Evolutionary conservation across 495 filamentous ascomycete species (phyloP), one percentile per base, ranked within the genome.

Genomic region (Penicillium paxilli): DNA sequence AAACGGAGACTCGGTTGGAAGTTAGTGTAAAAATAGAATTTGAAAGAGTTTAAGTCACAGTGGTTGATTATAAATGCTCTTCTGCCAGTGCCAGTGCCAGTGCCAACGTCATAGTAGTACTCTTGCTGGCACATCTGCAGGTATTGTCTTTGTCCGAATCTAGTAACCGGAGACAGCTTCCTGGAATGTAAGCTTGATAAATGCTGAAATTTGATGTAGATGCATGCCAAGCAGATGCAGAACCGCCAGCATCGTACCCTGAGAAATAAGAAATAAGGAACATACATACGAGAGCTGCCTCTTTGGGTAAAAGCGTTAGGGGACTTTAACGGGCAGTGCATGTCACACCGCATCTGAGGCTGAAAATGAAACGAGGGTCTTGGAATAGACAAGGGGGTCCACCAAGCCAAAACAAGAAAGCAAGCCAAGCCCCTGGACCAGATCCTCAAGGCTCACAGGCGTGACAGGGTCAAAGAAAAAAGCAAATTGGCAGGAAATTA

Each of bases 271-370:
- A 32, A 10, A 14, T 32, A 32, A 32, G 30, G 30, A 12, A 1
- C 30, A 14, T 32, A 9, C n/a, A 3, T 10, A n/a, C n/a, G n/a
- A n/a, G n/a, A n/a, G n/a, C 30, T 32, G 11, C 10, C 5, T 10
- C 10, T 32, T 14, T 11, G 10, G 30, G 8, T 14, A 32, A 9
- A 32, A 32, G 4, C 11, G 10, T 32, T 38, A 38, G 14, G n/a
- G 11, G 14, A 38, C 8, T 14, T 38, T 16, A 38, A 38, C 35
- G 35, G 35, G 35, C 35, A 38, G 35, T 38, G 35, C 35, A 38
- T 38, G 35, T 19, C 35, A 26, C 21, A 42, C 48, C 30, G 10
- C 44, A 37, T 37, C 48, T 62, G 56, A 59, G 59, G 59, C 59
- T 55, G 55, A 55, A 49, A 54, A 48, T 47, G 24, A 47, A 47